Conservation (phyloP, 2,329 filamentous ascomycete species). For the Escovopsis sp. region DNA sequence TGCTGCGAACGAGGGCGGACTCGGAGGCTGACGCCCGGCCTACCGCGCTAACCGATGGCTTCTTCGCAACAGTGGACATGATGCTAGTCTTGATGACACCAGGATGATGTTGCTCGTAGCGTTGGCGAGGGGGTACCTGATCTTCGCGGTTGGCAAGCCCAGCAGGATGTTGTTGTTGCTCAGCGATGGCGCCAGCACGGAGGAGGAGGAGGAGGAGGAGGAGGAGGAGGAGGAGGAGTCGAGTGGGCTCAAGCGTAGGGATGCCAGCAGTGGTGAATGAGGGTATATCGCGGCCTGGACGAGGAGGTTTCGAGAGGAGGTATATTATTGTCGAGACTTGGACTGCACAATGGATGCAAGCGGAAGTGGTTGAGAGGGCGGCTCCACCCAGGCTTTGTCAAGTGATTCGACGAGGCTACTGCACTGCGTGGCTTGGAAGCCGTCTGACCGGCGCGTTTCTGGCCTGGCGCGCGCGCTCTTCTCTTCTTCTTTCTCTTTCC, state of each 20-base stretch:
- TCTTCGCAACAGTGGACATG: constrained; percentile 41
- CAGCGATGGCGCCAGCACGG: too few species aligned
- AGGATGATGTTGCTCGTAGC: constrained; percentile 1
- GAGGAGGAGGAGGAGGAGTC: not conserved
- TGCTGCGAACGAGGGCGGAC: constrained; percentile 16
- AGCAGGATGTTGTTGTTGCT: too few species aligned
- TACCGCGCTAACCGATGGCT: constrained; percentile 33
- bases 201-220: not conserved
- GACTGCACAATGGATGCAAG: not conserved
- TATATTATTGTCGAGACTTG: not conserved
- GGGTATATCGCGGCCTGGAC: constrained; percentile 1
- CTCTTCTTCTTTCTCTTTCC: too few species aligned
- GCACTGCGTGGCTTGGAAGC: too few species aligned
- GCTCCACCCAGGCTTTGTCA: constrained; percentile 4
- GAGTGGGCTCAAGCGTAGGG: constrained; percentile 1
- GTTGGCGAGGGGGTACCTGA: too few species aligned
- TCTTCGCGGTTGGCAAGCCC: too few species aligned
- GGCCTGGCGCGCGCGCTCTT: too few species aligned
- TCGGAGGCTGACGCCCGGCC: constrained; percentile 30
- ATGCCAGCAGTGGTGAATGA: constrained; percentile 1
- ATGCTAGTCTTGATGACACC: constrained; percentile 1
- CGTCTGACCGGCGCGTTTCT: too few species aligned
- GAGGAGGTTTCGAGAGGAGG: constrained; percentile 2
- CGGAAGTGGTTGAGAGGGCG: not conserved
- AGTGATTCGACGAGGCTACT: not conserved